Base-by-base conservation (phyloP, 208 protist genomes). In the Entamoeba dispar region DNA sequence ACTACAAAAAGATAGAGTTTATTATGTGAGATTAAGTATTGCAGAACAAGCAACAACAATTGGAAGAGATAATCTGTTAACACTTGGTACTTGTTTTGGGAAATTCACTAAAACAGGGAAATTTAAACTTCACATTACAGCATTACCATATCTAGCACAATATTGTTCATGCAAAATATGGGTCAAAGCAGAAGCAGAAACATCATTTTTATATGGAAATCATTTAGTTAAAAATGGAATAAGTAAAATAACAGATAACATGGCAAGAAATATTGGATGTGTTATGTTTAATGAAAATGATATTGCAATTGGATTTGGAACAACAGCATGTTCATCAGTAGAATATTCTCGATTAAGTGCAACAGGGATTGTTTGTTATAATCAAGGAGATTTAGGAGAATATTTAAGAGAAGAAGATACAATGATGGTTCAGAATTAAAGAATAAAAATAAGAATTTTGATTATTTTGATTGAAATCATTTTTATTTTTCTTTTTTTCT, bases 171-270 rank as follows among this genome's bases (percentile, higher is more conserved):
- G 98, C 95, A 99, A 99, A 96, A 97, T 99, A 5, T 99, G 98
- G 98, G 97, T 99, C 50, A 99, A 99, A 95, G 98, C 98, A n/a
- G 97, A 96, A 52, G 97, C 98, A 73, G 98, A 99, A 95, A 97
- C 99, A 94, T 98, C 97, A 86, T 99, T 99, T 95, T 93, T 99
- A 43, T 99, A 99, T 95, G 98, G 98, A 15, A 98, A 99, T 93
- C 97, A 99, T 95, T 96, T 99, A 73, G 96, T 98, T 31, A 99
- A 99, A 93, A 96, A 97, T 34, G 98, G 98, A 34, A 95, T 99
- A 2, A 98, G 98, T 27, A 96, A 98, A 61, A 99, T 99, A 86
- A 99, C 98, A 38, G 98, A 99, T 94, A 96, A 97, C 92, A 99
- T 98, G 6, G 97, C 97, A 10, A 92, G 94, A 91, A 93, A 95